Percentiles rank a stretch among this genome's conserved stretches.
Evolutionary conservation across 2,329 filamentous ascomycete species (phyloP).

Genomic region (Aspergillus japonicus): DNA sequence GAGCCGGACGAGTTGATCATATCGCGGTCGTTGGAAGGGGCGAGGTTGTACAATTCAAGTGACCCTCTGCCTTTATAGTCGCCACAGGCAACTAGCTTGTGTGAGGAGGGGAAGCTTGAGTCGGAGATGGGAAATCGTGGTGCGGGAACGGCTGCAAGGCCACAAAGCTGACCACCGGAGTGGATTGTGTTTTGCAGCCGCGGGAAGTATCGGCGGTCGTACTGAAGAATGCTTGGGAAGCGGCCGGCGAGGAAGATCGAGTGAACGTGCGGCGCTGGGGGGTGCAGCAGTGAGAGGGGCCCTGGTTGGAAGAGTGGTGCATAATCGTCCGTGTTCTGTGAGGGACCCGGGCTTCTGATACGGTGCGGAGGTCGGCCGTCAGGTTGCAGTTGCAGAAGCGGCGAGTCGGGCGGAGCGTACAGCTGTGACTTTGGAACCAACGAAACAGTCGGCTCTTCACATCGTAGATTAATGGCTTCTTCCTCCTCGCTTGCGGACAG

Average conservation of each 20-base stretch:
- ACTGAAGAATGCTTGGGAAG: constrained; percentile 84
- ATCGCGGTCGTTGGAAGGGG: constrained; percentile 27
- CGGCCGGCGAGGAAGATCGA: constrained; percentile 87
- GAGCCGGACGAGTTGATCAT: constrained; percentile 25
- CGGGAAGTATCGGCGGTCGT: constrained; percentile 83
- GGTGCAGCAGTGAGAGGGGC: constrained; percentile 77
- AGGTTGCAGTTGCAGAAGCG: constrained; percentile 32
- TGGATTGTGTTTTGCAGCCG: constrained; percentile 74
- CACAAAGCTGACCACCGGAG: constrained; percentile 77
- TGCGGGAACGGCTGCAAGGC: constrained; percentile 63
- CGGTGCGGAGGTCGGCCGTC: constrained; percentile 38
- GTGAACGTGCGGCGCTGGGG: constrained; percentile 63
- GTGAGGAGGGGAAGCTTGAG: constrained; percentile 50
- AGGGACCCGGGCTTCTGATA: constrained; percentile 37
- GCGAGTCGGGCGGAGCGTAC: constrained; percentile 34
- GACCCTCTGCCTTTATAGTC: constrained; percentile 91
- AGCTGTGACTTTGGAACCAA: constrained; percentile 30
- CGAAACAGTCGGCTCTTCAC: constrained; percentile 29
- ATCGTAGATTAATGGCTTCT: constrained; percentile 35
- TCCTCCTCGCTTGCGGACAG: constrained; percentile 35
- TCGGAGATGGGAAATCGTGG: constrained; percentile 51
- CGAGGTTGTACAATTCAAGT: constrained; percentile 71
- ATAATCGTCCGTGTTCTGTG: constrained; percentile 50
- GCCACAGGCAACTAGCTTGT: constrained; percentile 76
- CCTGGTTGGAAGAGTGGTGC: constrained; percentile 76